Evolutionary conservation across 1,284 basidiomycete species (phyloP).

Genomic region (Pisolithus thermaeus): DNA sequence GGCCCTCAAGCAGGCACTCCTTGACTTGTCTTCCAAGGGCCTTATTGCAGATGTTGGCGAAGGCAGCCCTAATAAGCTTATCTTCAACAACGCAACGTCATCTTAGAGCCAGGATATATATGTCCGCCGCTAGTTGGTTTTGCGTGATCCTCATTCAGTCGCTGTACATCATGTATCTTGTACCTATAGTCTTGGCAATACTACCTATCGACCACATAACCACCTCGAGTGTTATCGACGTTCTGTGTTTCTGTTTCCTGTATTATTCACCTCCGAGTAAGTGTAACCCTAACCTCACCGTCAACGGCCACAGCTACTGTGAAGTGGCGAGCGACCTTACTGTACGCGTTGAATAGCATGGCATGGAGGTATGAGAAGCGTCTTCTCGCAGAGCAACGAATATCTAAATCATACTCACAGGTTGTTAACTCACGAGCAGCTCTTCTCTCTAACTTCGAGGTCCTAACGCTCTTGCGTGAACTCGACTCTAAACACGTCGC

Average conservation of each 20-base stretch:
- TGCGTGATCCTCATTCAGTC: background rate
- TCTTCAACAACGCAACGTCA: conserved; percentile 79
- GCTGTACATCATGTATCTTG: conserved; percentile 10
- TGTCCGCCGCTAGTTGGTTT: background rate
- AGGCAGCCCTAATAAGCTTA: conserved; percentile 65
- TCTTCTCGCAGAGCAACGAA: background rate
- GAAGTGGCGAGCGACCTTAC: background rate
- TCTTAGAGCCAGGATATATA: conserved; percentile 2
- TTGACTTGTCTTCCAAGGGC: conserved; percentile 54
- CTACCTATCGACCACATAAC: too few relatives aligned
- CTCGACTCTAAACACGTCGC: conserved; percentile 70
- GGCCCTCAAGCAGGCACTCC: conserved; percentile 71
- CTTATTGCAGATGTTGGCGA: conserved; percentile 46
- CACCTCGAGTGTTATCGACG: too few relatives aligned
- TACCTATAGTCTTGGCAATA: background rate
- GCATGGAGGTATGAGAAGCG: background rate
- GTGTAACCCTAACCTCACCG: too few relatives aligned
- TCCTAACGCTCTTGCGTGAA: conserved; percentile 71
- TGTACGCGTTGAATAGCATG: background rate
- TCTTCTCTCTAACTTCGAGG: conserved; percentile 83
- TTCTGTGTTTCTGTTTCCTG: too few relatives aligned
- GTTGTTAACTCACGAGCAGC: conserved; percentile 75
- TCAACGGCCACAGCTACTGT: too few relatives aligned
- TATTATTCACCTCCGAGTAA: too few relatives aligned
- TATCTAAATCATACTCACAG: conserved; percentile 33